Conservation (phyloP, 495 filamentous ascomycete species). For the Xylaria venustula region DNA sequence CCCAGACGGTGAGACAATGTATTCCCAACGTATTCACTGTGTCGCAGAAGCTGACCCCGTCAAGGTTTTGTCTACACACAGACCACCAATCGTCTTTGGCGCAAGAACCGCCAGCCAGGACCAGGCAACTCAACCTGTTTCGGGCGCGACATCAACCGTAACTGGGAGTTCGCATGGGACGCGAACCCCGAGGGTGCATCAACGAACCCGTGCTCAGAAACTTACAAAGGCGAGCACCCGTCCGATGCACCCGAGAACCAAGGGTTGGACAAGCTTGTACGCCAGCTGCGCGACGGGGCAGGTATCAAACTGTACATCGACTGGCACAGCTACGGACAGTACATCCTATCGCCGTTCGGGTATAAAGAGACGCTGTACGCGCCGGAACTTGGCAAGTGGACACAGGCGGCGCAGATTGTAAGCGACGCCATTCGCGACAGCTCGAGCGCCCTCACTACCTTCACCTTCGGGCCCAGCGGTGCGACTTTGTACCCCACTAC, state of each 20-base stretch:
- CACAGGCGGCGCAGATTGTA: conserved; percentile 26
- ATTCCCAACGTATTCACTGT: neutral
- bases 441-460: conserved; percentile 33
- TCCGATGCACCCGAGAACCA: conserved; percentile 25
- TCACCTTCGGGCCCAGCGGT: conserved; percentile 49
- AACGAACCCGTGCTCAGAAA: conserved; percentile 47
- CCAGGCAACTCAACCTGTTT: conserved; percentile 30
- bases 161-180: conserved; percentile 51
- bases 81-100: conserved; percentile 47
- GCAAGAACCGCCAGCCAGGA: conserved; percentile 47
- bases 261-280: conserved; percentile 29
- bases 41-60: neutral
- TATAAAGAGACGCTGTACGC: conserved; percentile 23
- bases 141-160: conserved; percentile 53
- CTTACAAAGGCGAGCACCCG: conserved; percentile 41
- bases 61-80: conserved; percentile 50
- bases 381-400: conserved; percentile 46
- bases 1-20: conserved; percentile 40
- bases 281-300: conserved; percentile 32
- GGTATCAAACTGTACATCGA: conserved; percentile 51
- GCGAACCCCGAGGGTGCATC: conserved; percentile 39
- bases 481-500: conserved; percentile 47
- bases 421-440: conserved; percentile 40
- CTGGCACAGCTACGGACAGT: conserved; percentile 50
- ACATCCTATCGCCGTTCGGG: conserved; percentile 20